Conservation (phyloP, 1,284 basidiomycete species). For the Ustilago bromivora region DNA sequence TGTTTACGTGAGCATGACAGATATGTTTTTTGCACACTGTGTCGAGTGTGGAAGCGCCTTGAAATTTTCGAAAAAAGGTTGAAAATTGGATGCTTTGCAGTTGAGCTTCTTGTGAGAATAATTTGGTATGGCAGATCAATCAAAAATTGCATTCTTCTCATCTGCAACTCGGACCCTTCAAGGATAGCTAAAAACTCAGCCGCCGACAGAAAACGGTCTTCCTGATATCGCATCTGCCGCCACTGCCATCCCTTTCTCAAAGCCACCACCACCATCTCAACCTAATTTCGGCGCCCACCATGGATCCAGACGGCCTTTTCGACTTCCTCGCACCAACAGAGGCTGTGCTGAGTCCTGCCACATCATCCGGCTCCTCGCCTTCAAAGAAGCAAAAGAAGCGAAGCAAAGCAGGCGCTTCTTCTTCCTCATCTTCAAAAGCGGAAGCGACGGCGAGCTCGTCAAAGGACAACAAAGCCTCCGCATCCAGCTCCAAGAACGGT, state of each 20-base stretch:
- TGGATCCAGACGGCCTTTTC: constrained; percentile 58
- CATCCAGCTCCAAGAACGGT: constrained; percentile 6
- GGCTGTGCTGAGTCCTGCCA: constrained; percentile 29
- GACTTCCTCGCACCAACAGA: constrained; percentile 49
- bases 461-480: background rate
- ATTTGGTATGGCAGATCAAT: constrained; percentile 15
- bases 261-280: constrained; percentile 7
- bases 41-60: constrained; percentile 9
- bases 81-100: constrained; percentile 7
- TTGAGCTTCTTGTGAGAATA: constrained; percentile 4
- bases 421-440: constrained; percentile 15
- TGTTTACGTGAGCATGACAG: constrained; percentile 5
- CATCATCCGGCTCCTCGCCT: constrained; percentile 33
- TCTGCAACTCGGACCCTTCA: constrained; percentile 9
- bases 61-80: constrained; percentile 20
- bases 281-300: background rate
- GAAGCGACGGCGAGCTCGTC: constrained; percentile 3
- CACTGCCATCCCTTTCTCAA: background rate
- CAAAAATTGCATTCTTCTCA: constrained; percentile 1
- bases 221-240: background rate
- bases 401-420: constrained; percentile 28
- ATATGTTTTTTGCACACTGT: background rate
- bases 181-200: background rate
- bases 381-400: constrained; percentile 52
- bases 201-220: background rate